Evolutionary conservation across 805 yeast genomes (phyloP).

Genomic region (Candida orba): DNA sequence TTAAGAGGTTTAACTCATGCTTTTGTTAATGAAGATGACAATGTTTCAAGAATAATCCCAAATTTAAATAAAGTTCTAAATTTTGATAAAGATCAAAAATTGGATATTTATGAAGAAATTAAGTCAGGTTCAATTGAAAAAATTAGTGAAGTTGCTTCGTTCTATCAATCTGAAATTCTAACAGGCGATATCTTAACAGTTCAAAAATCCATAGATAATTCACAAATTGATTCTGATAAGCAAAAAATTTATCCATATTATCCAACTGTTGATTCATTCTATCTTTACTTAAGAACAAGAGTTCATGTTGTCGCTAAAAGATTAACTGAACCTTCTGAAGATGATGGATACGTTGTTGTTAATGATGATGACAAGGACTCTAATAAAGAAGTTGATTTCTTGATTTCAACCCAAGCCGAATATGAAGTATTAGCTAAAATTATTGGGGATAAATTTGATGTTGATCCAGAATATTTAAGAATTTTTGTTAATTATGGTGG

Average conservation of each 20-base stretch:
- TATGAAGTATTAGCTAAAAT: constrained; percentile 56
- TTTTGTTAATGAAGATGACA: constrained; percentile 41
- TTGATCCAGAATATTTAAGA: constrained; percentile 56
- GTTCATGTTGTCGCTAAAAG: constrained; percentile 50
- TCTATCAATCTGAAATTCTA: constrained; percentile 50
- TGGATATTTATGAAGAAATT: constrained; percentile 53
- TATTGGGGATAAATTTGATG: constrained; percentile 46
- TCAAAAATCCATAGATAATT: constrained; percentile 14
- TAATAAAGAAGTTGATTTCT: constrained; percentile 37
- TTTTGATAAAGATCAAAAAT: constrained; percentile 26
- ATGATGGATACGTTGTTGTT: constrained; percentile 46
- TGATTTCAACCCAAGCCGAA: constrained; percentile 58
- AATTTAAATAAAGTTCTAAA: constrained; percentile 36
- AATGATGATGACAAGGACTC: constrained; percentile 24
- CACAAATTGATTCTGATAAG: constrained; percentile 5
- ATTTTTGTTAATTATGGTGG: constrained; percentile 57
- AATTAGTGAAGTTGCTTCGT: constrained; percentile 30
- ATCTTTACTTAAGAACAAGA: constrained; percentile 50
- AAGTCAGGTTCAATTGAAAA: constrained; percentile 44
- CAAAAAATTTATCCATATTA: constrained; percentile 26
- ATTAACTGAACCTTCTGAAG: constrained; percentile 29
- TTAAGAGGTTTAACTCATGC: constrained; percentile 63
- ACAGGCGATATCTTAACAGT: constrained; percentile 60
- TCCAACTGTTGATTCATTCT: constrained; percentile 38
- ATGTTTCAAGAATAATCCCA: constrained; percentile 34